Conservation (phyloP, 1,139 yeast species). For the Scheffersomyces insectosa region DNA sequence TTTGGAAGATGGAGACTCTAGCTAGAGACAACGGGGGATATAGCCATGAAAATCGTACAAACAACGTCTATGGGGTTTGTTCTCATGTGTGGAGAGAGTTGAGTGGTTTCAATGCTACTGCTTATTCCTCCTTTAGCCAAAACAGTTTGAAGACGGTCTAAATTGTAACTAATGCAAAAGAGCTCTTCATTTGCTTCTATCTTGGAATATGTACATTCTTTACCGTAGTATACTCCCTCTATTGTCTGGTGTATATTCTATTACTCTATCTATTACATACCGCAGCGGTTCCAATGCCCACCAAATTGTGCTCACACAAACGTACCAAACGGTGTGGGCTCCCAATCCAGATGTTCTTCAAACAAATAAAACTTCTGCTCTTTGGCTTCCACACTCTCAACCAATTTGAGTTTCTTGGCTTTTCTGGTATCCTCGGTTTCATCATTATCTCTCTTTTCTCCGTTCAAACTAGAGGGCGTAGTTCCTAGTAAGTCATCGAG, state of each 20-base stretch:
- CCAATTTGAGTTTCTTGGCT: background rate
- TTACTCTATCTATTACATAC: background rate
- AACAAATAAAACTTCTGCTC: conserved; percentile 17
- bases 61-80: too few species aligned
- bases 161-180: too few species aligned
- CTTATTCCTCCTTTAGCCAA: too few species aligned
- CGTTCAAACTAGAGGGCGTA: too few species aligned
- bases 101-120: too few species aligned
- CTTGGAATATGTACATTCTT: too few species aligned
- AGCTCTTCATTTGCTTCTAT: background rate
- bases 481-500: conserved; percentile 5
- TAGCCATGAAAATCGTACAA: too few species aligned
- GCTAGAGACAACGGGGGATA: too few species aligned
- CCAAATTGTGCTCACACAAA: conserved; percentile 6
- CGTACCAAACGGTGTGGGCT: conserved; percentile 48
- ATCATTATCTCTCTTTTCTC: background rate
- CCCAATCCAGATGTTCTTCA: conserved; percentile 34
- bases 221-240: too few species aligned
- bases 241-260: background rate
- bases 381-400: conserved; percentile 10
- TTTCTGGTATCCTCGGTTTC: background rate
- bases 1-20: too few species aligned
- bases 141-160: too few species aligned
- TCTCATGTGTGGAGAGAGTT: too few species aligned
- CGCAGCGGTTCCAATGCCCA: background rate